Conservation (phyloP, 73 alveolate species). For the Paramecium pentaurelia region DNA sequence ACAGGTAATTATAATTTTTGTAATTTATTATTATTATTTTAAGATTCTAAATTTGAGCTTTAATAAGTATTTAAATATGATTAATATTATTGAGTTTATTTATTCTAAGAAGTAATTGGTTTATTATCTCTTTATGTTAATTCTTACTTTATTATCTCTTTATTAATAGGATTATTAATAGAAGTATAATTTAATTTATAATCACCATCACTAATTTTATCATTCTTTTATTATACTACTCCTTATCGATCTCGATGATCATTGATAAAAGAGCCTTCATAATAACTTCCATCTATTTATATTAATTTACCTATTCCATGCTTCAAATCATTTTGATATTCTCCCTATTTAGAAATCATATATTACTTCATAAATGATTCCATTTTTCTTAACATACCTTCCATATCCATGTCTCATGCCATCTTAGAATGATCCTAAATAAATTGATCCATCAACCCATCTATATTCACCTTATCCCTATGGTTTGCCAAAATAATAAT, state of each 20-base stretch:
- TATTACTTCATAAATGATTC: neutral
- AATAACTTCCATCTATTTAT: neutral
- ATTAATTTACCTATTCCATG: neutral
- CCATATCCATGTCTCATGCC: conserved; percentile 78
- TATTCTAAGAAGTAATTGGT: neutral
- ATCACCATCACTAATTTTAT: neutral
- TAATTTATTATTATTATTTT: neutral
- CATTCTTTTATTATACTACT: neutral
- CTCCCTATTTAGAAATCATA: neutral
- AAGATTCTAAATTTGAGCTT: neutral
- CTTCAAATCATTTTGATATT: neutral
- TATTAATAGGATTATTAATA: neutral
- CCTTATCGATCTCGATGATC: neutral
- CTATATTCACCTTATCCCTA: conserved; percentile 75
- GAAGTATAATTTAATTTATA: neutral
- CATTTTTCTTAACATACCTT: conserved; percentile 33
- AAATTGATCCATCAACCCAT: conserved; percentile 74
- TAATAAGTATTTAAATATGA: neutral
- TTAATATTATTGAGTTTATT: neutral
- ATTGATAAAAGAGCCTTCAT: neutral
- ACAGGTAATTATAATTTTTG: neutral
- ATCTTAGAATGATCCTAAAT: conserved; percentile 63
- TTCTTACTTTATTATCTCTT: neutral
- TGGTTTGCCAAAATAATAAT: conserved; percentile 67
- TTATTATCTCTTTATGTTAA: neutral